Evolutionary conservation across 2,329 filamentous ascomycete genomes (phyloP).

Genomic region (Esteya vermicola): DNA sequence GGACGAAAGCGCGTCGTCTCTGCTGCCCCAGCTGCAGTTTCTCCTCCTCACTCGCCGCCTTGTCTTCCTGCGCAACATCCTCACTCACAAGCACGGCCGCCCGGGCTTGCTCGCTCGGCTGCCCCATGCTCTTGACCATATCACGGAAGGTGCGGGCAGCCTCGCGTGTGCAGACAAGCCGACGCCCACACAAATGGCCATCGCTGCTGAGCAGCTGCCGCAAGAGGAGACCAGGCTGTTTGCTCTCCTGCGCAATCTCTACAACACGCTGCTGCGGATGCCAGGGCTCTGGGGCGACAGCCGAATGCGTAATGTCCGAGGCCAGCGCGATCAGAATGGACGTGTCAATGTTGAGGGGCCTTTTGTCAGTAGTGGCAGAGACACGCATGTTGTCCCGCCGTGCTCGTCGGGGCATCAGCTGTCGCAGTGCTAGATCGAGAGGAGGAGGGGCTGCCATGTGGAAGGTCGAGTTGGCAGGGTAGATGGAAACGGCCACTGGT

Average conservation of each 20-base stretch:
- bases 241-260: constrained; percentile 50
- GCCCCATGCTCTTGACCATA: constrained; percentile 51
- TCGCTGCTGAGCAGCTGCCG: constrained; percentile 41
- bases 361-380: no score
- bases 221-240: constrained; percentile 41
- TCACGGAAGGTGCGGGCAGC: constrained; percentile 53
- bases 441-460: constrained; percentile 9
- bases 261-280: constrained; percentile 44
- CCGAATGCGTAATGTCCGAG: constrained; percentile 55
- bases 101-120: constrained; percentile 42
- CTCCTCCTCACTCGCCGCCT: neutral
- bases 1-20: constrained; percentile 8
- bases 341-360: constrained; percentile 48
- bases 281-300: constrained; percentile 20
- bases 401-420: constrained; percentile 11
- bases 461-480: constrained; percentile 15
- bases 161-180: constrained; percentile 51
- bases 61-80: neutral
- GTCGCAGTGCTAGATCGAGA: constrained; percentile 10
- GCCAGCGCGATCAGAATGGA: constrained; percentile 59
- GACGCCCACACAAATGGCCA: constrained; percentile 39
- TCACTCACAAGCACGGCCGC: constrained; percentile 34
- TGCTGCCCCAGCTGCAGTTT: constrained; percentile 6
- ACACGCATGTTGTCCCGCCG: no score
- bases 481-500: constrained; percentile 13